Percentiles rank a stretch among this genome's conserved stretches.
These are phyloP conservation scores for Ophiocordyceps australis DNA, from an alignment of 2,329 filamentous ascomycete species.

Conservation along the genomic window DNA sequence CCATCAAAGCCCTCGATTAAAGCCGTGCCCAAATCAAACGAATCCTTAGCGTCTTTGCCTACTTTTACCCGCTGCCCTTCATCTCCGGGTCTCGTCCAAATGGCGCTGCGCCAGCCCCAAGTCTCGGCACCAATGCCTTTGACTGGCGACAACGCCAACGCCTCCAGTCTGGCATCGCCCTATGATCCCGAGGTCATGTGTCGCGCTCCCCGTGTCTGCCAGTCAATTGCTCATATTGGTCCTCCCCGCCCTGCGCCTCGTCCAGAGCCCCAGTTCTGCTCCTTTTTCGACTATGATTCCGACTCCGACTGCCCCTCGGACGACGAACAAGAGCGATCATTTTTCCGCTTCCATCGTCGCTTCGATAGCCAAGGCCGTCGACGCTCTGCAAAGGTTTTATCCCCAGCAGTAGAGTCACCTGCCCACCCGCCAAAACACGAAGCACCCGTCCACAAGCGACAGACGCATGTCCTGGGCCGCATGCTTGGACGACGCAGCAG, in stretches of 20 bases:
- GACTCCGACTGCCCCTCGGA: constrained; percentile 27
- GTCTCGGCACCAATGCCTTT: too few species aligned
- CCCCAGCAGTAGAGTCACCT: not conserved
- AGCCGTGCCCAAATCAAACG: too few species aligned
- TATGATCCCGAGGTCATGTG: too few species aligned
- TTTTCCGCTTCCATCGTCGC: constrained; percentile 24
- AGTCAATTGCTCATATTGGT: constrained; percentile 8
- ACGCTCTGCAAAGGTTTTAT: constrained; percentile 4
- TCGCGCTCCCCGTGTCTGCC: constrained; percentile 8
- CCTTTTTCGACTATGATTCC: constrained; percentile 29
- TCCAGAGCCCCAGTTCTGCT: constrained; percentile 12
- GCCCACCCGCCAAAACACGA: constrained; percentile 3
- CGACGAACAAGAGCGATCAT: constrained; percentile 13
- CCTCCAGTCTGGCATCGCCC: too few species aligned
- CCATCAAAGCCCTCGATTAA: too few species aligned
- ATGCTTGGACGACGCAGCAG: constrained; percentile 16
- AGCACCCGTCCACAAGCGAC: constrained; percentile 7
- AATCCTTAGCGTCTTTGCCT: too few species aligned
- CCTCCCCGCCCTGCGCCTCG: constrained; percentile 8
- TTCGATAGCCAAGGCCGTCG: constrained; percentile 14
- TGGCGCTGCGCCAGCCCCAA: too few species aligned
- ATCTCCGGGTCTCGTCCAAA: too few species aligned
- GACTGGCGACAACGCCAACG: too few species aligned
- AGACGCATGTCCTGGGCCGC: constrained; percentile 14
- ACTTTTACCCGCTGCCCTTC: too few species aligned